Evolutionary conservation across 306 rosid genomes (phyloP), one percentile per base, ranked within the genome.

Genomic region (Fragaria nilgerrensis): DNA sequence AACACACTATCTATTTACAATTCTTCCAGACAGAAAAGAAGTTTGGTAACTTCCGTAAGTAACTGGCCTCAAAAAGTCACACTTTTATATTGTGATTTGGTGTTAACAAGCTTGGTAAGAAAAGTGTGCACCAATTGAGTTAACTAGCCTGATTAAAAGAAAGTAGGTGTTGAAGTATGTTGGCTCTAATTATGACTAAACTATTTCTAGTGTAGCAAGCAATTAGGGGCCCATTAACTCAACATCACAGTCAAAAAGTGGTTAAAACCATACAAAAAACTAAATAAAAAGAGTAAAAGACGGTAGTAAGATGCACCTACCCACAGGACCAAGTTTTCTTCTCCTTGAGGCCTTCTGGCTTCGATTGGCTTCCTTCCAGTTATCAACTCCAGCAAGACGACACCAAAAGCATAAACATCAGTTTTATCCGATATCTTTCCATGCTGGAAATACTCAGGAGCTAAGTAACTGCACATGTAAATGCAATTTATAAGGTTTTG

Each of bases 401-500:
- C 93, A 65, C 97, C 98, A 58, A 92, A 87, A 81, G 98, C 98
- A 80, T 95, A 95, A 70, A 95, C 93, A 78, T 95, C 98, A 5
- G 97, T 92, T 83, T 92, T 95, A 75, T 92, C 98, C 1, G 98
- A 95, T 81, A 95, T 87, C 80, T 95, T 95, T 68, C 98, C 98
- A 8, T 95, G 98, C 76, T 95, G 97, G 87, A 95, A 95, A 85
- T 95, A 95, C 87, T 95, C 98, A 0, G 98, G 97, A 76, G 98
- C 98, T 85, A 95, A 83, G 86, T 95, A 95, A 58, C 97, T 95
- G 88, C 74, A 36, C 52, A 74, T 0, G 58, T 52, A 62, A 27
- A 70, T 48, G 39, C 74, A 78, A 80, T 19, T 15, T 23, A 1
- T 5, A 19, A 2, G 36, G 45, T 65, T 39, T 43, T 32, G 58